A percentile compares a stretch with the other conserved stretches of the same genome.
Evolutionary conservation across 2,329 filamentous ascomycete species (phyloP).

Genomic region (Spiromastix sp.): DNA sequence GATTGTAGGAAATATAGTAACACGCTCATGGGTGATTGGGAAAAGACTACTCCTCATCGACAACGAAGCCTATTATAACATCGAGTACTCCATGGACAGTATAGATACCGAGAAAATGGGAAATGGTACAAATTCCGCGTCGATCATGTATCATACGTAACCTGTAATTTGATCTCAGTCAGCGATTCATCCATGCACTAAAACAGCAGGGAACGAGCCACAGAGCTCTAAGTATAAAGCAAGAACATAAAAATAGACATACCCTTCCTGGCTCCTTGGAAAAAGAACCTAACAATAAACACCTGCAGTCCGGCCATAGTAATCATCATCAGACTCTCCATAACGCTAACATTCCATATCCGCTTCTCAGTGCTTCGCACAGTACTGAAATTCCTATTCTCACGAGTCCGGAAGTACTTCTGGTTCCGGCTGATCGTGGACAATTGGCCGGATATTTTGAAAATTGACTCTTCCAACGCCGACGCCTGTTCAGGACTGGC

Average conservation of each 20-base stretch:
- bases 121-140: too few species aligned
- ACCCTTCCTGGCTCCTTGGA: constrained; percentile 73
- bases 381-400: constrained; percentile 98
- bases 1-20: too few species aligned
- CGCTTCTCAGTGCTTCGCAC: constrained; percentile 90
- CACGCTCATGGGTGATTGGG: too few species aligned
- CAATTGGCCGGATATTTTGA: constrained; percentile 85
- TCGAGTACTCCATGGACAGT: too few species aligned
- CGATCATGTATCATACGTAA: constrained; percentile 8
- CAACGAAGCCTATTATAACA: too few species aligned
- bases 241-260: constrained; percentile 13
- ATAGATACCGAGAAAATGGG: too few species aligned
- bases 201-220: too few species aligned
- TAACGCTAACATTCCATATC: constrained; percentile 94
- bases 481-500: constrained; percentile 81
- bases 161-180: too few species aligned
- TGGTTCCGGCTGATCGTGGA: constrained; percentile 94
- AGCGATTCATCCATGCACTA: too few species aligned
- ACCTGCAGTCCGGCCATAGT: constrained; percentile 95
- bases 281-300: constrained; percentile 96
- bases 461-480: constrained; percentile 82
- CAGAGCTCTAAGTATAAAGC: too few species aligned
- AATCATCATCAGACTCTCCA: constrained; percentile 84
- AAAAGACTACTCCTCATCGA: too few species aligned
- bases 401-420: constrained; percentile 97